phyloP scores from a whole-genome alignment of 2,329 filamentous ascomycete genomes.

The Fusarium proliferatum region DNA sequence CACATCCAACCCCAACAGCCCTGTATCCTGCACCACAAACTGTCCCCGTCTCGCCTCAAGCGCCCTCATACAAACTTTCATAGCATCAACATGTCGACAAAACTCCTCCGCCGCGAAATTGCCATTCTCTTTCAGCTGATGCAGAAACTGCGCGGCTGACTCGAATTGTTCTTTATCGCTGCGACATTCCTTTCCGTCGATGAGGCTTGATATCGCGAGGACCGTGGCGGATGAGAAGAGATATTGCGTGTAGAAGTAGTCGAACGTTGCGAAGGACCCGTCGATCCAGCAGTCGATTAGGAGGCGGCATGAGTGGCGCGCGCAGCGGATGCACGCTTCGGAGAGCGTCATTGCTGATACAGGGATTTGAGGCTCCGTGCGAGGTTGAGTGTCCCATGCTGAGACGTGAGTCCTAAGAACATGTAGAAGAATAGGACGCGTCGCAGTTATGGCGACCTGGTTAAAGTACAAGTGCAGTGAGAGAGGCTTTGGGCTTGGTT shows the following conservation, averaged over 20 bases:
- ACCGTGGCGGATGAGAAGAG: slow-evolving; percentile 59
- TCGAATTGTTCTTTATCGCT: slow-evolving; percentile 56
- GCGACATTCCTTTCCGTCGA: slow-evolving; percentile 45
- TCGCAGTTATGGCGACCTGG: slow-evolving; percentile 49
- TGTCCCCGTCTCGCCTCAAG: slow-evolving; percentile 33
- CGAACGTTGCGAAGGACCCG: slow-evolving; percentile 59
- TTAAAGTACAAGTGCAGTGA: slow-evolving; percentile 51
- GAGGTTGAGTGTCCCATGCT: slow-evolving; percentile 39
- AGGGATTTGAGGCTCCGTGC: slow-evolving; percentile 41
- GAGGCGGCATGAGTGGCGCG: slow-evolving; percentile 56
- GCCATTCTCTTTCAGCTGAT: slow-evolving; percentile 53
- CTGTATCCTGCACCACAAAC: slow-evolving; percentile 1
- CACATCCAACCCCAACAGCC: slow-evolving; percentile 35
- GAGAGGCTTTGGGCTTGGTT: slow-evolving; percentile 45
- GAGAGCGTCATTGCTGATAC: slow-evolving; percentile 52
- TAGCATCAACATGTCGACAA: slow-evolving; percentile 54
- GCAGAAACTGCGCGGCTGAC: slow-evolving; percentile 51
- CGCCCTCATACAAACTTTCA: slow-evolving; percentile 44
- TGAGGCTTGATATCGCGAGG: slow-evolving; percentile 56
- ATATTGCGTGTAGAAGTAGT: slow-evolving; percentile 60
- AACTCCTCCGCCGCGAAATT: slow-evolving; percentile 57
- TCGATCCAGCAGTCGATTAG: slow-evolving; percentile 59
- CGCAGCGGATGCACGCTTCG: slow-evolving; percentile 58
- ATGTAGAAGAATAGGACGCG: slow-evolving; percentile 50
- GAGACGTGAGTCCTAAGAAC: slow-evolving; percentile 47